Conservation (phyloP, 2,329 filamentous ascomycete genomes). For the Cadophora sp. region DNA sequence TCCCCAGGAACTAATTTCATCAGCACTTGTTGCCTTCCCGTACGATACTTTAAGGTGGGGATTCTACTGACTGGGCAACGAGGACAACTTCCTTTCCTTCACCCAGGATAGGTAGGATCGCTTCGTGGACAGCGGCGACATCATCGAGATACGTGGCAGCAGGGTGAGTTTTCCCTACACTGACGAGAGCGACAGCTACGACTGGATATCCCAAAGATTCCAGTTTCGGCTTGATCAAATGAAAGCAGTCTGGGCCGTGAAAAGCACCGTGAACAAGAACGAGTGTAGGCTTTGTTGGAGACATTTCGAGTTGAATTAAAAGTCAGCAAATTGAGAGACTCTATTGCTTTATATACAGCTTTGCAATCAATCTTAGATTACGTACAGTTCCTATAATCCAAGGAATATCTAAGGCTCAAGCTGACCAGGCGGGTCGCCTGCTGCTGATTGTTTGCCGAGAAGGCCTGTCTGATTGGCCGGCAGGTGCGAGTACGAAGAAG, state of each 20-base stretch:
- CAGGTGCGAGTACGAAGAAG: no score
- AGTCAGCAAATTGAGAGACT: no score
- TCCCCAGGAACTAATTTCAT: constrained; percentile 39
- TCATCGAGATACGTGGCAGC: constrained; percentile 20
- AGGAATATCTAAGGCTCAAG: no score
- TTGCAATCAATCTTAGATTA: background rate
- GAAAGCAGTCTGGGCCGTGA: constrained; percentile 23
- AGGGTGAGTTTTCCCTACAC: background rate
- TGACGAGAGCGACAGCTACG: constrained; percentile 13
- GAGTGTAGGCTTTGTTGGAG: constrained; percentile 22
- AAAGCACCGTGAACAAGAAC: constrained; percentile 30
- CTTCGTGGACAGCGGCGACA: constrained; percentile 22
- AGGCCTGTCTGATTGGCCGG: no score
- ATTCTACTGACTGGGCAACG: constrained; percentile 44
- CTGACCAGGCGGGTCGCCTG: no score
- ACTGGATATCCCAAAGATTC: constrained; percentile 24
- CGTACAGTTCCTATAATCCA: no score
- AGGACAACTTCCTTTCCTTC: constrained; percentile 46
- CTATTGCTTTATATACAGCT: background rate
- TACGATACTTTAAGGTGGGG: background rate
- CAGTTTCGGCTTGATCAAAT: constrained; percentile 17
- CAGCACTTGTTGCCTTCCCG: background rate
- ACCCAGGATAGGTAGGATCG: constrained; percentile 16
- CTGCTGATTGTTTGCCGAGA: no score
- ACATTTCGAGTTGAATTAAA: background rate